A percentile compares a stretch with the other conserved stretches of the same genome.
These are phyloP conservation scores for Termitomyces sp. DNA, from an alignment of 768 basidiomycete species.

Conservation along the genomic window DNA sequence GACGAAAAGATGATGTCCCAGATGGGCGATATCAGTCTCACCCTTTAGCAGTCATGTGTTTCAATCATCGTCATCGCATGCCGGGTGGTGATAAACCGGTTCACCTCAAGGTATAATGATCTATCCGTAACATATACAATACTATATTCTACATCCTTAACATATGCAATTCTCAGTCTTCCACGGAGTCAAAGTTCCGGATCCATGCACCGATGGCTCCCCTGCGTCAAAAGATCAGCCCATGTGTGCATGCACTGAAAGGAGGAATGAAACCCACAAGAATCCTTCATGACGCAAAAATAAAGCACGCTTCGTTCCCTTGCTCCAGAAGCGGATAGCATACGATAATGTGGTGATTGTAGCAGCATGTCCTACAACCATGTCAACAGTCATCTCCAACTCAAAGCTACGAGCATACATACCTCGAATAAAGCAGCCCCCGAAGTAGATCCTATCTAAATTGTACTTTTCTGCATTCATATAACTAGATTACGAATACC, in stretches of 20 bases:
- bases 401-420: constrained; percentile 18
- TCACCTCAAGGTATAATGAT: constrained; percentile 8
- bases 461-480: constrained; percentile 99
- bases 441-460: constrained; percentile 96
- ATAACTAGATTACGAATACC: constrained; percentile 48
- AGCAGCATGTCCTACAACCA: constrained; percentile 77
- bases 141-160: constrained; percentile 11
- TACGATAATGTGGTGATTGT: constrained; percentile 98
- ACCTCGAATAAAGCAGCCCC: constrained; percentile 98
- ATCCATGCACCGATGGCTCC: constrained; percentile 98
- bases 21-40: constrained; percentile 10
- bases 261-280: constrained; percentile 53
- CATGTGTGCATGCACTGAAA: constrained; percentile 8
- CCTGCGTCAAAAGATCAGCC: constrained; percentile 32
- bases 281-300: constrained; percentile 98
- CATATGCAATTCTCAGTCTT: constrained; percentile 5
- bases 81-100: constrained; percentile 6
- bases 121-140: constrained; percentile 3
- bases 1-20: constrained; percentile 10
- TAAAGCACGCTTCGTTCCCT: constrained; percentile 92
- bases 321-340: constrained; percentile 99
- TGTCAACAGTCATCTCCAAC: constrained; percentile 7
- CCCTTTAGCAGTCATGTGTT: constrained; percentile 12
- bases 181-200: constrained; percentile 74
- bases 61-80: constrained; percentile 1